Conservation (phyloP, 225 moss, liverwort and hornwort species). For the Sphagnum contortum region DNA sequence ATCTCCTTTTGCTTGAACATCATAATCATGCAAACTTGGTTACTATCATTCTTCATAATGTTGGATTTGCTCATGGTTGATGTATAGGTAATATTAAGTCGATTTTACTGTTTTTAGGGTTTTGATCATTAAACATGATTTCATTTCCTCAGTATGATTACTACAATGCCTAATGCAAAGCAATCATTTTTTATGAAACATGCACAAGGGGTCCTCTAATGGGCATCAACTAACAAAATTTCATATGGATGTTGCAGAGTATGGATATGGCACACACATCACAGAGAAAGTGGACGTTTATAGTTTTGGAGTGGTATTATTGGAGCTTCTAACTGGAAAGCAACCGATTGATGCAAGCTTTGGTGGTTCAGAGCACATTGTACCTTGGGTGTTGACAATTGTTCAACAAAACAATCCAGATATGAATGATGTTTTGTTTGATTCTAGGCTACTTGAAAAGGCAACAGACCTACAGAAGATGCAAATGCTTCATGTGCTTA, state of each 20-base stretch:
- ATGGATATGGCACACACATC: not conserved
- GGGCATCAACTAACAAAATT: no score
- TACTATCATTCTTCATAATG: not conserved
- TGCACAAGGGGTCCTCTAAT: no score
- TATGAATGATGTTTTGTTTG: not conserved
- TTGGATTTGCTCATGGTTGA: not conserved
- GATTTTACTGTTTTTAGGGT: no score
- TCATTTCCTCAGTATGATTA: no score
- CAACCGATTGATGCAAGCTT: constrained; percentile 3
- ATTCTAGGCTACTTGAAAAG: not conserved
- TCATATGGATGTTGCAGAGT: not conserved
- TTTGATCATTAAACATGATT: no score
- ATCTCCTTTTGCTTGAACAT: no score
- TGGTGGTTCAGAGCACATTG: constrained; percentile 1
- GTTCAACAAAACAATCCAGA: not conserved
- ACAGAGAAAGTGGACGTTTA: constrained; percentile 14
- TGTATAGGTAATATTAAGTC: no score
- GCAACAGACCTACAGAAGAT: not conserved
- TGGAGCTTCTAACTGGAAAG: constrained; percentile 14
- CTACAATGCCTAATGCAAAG: no score
- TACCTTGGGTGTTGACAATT: constrained; percentile 2
- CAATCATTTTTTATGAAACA: no score
- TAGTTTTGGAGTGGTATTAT: constrained; percentile 13
- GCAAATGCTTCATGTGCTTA: constrained; percentile 11
- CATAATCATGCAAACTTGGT: no score